Evolutionary conservation across 2,329 filamentous ascomycete genomes (phyloP), one percentile per base, ranked within the genome.

Genomic region (Cadophora sp.): DNA sequence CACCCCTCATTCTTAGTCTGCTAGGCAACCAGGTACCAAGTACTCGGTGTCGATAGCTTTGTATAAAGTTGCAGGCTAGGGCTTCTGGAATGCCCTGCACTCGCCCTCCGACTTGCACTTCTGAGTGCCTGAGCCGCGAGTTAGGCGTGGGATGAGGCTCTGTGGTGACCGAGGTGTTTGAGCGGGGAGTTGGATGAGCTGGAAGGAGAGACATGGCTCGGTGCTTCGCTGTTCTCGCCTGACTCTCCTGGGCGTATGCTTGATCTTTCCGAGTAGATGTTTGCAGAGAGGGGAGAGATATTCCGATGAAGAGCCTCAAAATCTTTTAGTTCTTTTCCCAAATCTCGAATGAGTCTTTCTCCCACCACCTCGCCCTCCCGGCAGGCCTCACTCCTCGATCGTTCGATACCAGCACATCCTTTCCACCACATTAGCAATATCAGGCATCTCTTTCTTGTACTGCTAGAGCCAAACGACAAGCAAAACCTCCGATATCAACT

Each of bases 21-120:
- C 9, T 16, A 62, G 59, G 27, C 40, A 62, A 26, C 27, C 24
- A 37, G 55, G 22, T 62, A 48, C 59, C 59, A 48, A 31, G 34
- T 62, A 62, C 59, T 62, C 59, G 59, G 59, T 62, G 59, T 62
- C 24, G 59, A 24, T 50, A 46, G 40, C 16, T 16, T n/a, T 26
- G 56, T 34, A 40, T 9, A 59, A 43, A 22, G 43, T 12, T 43
- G 22, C 12, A 26, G 14, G 56, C 34, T 43, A 40, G 37, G 22
- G 3, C n/a, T 16, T 26, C 37, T 59, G 12, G 12, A 40, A 24
- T 58, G n/a, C 31, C 31, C 29, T 31, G 9, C 31, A 34, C 9
- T 4, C 40, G n/a, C 27, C 31, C 19, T 16, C 12, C 16, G 3
- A 34, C 55, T 24, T 58, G 19, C 31, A 58, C 31, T 37, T 37